A percentile compares a stretch with the other conserved stretches of the same genome.
These are phyloP conservation scores for Anthracocystis panici-leucophaei DNA, from an alignment of 1,284 basidiomycete species.

Conservation along the genomic window DNA sequence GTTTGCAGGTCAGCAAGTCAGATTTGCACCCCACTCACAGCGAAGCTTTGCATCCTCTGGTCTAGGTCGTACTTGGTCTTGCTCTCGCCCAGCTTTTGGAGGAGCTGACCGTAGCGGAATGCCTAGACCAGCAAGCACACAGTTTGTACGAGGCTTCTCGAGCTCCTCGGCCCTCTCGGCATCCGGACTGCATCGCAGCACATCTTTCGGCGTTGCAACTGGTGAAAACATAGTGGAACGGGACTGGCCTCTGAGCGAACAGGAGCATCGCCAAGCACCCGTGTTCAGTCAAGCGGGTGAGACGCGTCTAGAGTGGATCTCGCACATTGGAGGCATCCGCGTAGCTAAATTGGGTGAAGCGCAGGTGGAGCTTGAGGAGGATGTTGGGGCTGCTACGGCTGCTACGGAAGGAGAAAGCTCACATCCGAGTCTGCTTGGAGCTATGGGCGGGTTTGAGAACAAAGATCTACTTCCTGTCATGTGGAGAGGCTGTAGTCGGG, in stretches of 20 bases:
- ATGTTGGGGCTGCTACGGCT: not conserved
- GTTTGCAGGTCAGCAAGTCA: conserved; percentile 22
- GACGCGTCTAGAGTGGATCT: conserved; percentile 64
- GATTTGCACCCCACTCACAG: conserved; percentile 22
- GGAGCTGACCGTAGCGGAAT: conserved; percentile 16
- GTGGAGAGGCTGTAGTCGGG: conserved; percentile 52
- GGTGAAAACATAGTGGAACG: conserved; percentile 19
- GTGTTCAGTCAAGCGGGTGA: conserved; percentile 57
- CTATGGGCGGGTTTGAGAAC: conserved; percentile 40
- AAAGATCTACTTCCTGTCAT: conserved; percentile 49
- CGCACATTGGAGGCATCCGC: conserved; percentile 61
- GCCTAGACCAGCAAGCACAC: conserved; percentile 26
- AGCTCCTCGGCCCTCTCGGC: conserved; percentile 37
- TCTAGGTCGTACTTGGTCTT: conserved; percentile 28
- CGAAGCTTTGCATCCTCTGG: conserved; percentile 20
- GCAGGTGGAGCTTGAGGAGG: conserved; percentile 26
- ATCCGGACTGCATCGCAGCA: conserved; percentile 29
- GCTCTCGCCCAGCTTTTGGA: conserved; percentile 11
- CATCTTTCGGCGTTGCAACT: conserved; percentile 16
- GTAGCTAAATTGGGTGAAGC: conserved; percentile 53
- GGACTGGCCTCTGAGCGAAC: conserved; percentile 46
- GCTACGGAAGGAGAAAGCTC: not conserved
- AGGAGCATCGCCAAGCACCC: conserved; percentile 47
- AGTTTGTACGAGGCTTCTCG: conserved; percentile 46
- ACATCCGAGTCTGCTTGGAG: conserved; percentile 34